Conservation (phyloP, 1,139 yeast genomes). For the Yamadazyma epiphylla region DNA sequence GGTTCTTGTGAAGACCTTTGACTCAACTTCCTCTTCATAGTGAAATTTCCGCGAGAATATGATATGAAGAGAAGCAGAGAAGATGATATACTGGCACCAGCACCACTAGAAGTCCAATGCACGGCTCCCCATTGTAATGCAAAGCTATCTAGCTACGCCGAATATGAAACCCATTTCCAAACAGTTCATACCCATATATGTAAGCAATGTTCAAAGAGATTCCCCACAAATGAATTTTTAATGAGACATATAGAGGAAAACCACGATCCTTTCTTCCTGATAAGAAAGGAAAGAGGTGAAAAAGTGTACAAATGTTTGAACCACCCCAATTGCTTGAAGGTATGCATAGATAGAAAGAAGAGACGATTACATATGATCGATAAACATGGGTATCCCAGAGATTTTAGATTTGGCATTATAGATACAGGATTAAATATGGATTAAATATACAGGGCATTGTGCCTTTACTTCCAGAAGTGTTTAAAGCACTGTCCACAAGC, state of each 20-base stretch:
- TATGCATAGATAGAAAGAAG: slow-evolving; percentile 26
- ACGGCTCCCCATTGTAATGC: slow-evolving; percentile 2
- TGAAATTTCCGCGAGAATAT: neutral
- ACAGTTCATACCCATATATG: slow-evolving; percentile 30
- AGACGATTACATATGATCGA: slow-evolving; percentile 46
- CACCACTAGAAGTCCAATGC: too few relatives aligned
- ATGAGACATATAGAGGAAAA: slow-evolving; percentile 49
- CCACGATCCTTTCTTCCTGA: slow-evolving; percentile 47
- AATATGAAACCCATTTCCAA: slow-evolving; percentile 29
- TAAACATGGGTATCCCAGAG: slow-evolving; percentile 46
- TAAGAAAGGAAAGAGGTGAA: slow-evolving; percentile 33
- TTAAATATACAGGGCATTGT: too few relatives aligned
- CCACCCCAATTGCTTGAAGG: slow-evolving; percentile 30
- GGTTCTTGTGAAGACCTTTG: neutral
- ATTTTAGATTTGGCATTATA: slow-evolving; percentile 37
- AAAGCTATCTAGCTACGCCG: slow-evolving; percentile 14
- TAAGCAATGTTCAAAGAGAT: slow-evolving; percentile 33
- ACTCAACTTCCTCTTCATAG: too few relatives aligned
- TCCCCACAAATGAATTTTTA: slow-evolving; percentile 37
- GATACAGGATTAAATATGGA: too few relatives aligned
- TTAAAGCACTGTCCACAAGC: too few relatives aligned
- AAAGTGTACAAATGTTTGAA: slow-evolving; percentile 40
- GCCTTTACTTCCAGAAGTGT: too few relatives aligned
- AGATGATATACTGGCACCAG: too few relatives aligned
- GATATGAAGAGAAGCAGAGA: slow-evolving; percentile 9